Evolutionary conservation across 495 filamentous ascomycete genomes (phyloP).

Genomic region (Staphylotrichum tortipilum): DNA sequence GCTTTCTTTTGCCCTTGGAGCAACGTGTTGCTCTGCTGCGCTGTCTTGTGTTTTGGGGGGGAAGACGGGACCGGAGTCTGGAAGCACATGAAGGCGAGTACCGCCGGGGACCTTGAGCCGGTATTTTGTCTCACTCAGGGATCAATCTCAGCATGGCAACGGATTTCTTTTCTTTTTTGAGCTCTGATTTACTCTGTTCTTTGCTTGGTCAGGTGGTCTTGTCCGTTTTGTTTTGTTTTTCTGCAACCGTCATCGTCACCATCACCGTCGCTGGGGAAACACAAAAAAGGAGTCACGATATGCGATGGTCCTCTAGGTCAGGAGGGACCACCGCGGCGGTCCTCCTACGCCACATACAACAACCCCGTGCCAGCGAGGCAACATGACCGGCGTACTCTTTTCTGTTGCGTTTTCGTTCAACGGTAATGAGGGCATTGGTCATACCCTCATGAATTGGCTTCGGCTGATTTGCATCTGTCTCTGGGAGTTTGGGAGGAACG

Average conservation of each 20-base stretch:
- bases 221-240: background rate
- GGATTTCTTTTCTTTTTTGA: background rate
- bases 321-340: background rate
- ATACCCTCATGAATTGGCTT: background rate
- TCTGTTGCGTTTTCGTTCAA: background rate
- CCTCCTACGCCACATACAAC: background rate
- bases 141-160: background rate
- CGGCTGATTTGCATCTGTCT: slow-evolving; percentile 7
- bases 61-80: no score
- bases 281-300: background rate
- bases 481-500: slow-evolving; percentile 5
- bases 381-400: background rate
- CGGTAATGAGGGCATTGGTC: background rate
- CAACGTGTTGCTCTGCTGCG: background rate
- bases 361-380: background rate
- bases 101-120: background rate
- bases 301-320: background rate
- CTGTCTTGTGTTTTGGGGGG: no score
- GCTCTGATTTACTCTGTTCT: background rate
- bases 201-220: background rate
- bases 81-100: background rate
- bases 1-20: background rate
- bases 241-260: background rate
- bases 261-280: background rate
- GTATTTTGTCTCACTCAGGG: background rate